A percentile compares a stretch with the other conserved stretches of the same genome.
These are phyloP conservation scores for Dictyostelium purpureum DNA, from an alignment of 78 protist genomes.

Conservation along the genomic window DNA sequence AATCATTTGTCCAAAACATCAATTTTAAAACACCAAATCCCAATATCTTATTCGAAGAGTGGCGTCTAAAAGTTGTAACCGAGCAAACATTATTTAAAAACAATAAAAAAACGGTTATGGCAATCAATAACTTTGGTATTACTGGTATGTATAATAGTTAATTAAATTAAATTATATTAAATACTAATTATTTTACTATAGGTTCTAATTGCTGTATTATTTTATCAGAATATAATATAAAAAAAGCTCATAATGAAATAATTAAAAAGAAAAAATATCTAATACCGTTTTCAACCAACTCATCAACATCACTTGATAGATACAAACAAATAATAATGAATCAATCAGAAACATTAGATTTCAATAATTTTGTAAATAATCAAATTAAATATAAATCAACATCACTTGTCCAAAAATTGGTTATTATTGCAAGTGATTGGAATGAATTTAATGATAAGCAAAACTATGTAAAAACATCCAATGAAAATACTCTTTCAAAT, in stretches of 20 bases:
- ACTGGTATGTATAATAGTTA: conserved; percentile 10
- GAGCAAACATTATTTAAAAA: background rate
- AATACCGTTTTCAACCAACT: conserved; percentile 12
- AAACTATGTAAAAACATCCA: background rate
- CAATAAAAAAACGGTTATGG: background rate
- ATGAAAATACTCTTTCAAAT: background rate
- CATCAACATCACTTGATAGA: background rate
- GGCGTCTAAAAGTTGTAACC: conserved; percentile 41
- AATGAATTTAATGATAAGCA: background rate
- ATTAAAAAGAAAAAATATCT: background rate
- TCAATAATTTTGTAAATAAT: background rate
- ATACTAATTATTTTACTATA: background rate
- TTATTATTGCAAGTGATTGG: background rate
- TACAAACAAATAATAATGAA: background rate
- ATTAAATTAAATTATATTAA: background rate
- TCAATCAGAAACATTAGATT: background rate
- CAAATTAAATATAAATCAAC: background rate
- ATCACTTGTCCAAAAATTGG: background rate
- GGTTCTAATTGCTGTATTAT: too few species aligned
- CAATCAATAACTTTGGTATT: conserved; percentile 29
- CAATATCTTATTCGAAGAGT: conserved; percentile 23
- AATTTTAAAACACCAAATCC: conserved; percentile 59
- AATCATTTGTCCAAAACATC: conserved; percentile 38
- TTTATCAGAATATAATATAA: background rate
- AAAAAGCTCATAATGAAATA: background rate